Percentiles rank a stretch among this genome's conserved stretches.
Conservation (phyloP, 192 early-diverging fungal species). For the Backusella australiensis region DNA sequence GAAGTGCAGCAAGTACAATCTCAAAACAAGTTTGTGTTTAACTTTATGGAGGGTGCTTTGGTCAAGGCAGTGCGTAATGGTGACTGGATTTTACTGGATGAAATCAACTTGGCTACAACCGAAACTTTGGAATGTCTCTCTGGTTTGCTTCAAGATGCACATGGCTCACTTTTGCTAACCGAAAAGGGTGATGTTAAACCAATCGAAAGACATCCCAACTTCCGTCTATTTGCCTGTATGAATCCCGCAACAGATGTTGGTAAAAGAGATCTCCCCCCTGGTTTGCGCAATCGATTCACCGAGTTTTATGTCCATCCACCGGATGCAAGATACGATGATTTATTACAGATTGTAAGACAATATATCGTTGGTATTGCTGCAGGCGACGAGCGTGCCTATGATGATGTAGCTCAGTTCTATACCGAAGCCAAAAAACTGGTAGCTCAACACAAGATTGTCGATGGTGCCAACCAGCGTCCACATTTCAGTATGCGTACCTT, state of each 20-base stretch:
- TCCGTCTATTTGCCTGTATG: conserved; percentile 98
- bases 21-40: conserved; percentile 78
- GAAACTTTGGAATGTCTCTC: conserved; percentile 95
- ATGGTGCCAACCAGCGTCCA: conserved; percentile 84
- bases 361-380: conserved; percentile 67
- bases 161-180: conserved; percentile 81
- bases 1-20: conserved; percentile 73
- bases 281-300: conserved; percentile 88
- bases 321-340: conserved; percentile 77
- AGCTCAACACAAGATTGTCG: conserved; percentile 70
- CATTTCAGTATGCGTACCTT: conserved; percentile 94
- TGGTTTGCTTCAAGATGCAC: conserved; percentile 78
- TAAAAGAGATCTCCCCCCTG: conserved; percentile 92
- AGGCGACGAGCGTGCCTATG: conserved; percentile 56
- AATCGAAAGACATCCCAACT: conserved; percentile 84
- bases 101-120: conserved; percentile 94
- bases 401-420: conserved; percentile 84
- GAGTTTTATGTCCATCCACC: conserved; percentile 95
- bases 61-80: conserved; percentile 87
- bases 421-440: conserved; percentile 68
- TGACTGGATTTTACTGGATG: conserved; percentile 97
- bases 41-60: conserved; percentile 92
- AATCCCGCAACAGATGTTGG: conserved; percentile 98
- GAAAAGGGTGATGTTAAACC: conserved; percentile 91
- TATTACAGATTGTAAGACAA: conserved; percentile 74